phyloP scores from a whole-genome alignment of 129 eudicot genomes.

The Logfia minima region DNA sequence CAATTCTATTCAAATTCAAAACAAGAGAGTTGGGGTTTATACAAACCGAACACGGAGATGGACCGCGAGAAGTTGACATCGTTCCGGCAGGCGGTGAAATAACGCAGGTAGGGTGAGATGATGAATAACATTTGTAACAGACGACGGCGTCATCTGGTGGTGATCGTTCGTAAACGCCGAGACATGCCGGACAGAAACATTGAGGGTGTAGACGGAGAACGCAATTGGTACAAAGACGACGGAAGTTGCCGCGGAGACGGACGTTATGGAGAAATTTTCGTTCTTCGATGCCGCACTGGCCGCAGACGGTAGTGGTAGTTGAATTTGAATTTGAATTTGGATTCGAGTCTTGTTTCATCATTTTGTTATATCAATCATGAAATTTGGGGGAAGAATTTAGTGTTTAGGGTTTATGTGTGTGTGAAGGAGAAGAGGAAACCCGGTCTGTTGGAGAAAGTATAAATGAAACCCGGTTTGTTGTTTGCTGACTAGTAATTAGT shows the following conservation, averaged over 20 bases:
- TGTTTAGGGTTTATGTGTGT: neutral
- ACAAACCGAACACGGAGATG: conserved; percentile 59
- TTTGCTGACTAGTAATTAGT: too few relatives aligned
- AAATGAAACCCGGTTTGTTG: neutral
- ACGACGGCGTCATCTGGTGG: conserved; percentile 49
- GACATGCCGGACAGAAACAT: conserved; percentile 74
- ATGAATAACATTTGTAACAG: conserved; percentile 68
- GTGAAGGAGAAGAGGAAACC: neutral
- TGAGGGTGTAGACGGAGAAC: conserved; percentile 83
- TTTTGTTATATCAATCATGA: neutral
- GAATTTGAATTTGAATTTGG: neutral
- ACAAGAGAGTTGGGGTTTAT: conserved; percentile 50
- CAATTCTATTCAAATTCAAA: conserved; percentile 32
- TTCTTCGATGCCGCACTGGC: conserved; percentile 62
- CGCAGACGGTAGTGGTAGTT: conserved; percentile 43
- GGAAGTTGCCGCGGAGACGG: conserved; percentile 68
- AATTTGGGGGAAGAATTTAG: neutral
- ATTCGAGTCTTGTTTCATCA: conserved; percentile 20
- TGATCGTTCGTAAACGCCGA: conserved; percentile 44
- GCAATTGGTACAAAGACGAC: conserved; percentile 74
- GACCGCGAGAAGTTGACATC: conserved; percentile 29
- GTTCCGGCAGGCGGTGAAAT: conserved; percentile 19
- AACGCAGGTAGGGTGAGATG: conserved; percentile 61
- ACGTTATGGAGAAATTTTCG: conserved; percentile 65
- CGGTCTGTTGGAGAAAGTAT: neutral